Base-by-base conservation (phyloP, 2,329 filamentous ascomycete genomes). In the Raffaelea ambrosiae region DNA sequence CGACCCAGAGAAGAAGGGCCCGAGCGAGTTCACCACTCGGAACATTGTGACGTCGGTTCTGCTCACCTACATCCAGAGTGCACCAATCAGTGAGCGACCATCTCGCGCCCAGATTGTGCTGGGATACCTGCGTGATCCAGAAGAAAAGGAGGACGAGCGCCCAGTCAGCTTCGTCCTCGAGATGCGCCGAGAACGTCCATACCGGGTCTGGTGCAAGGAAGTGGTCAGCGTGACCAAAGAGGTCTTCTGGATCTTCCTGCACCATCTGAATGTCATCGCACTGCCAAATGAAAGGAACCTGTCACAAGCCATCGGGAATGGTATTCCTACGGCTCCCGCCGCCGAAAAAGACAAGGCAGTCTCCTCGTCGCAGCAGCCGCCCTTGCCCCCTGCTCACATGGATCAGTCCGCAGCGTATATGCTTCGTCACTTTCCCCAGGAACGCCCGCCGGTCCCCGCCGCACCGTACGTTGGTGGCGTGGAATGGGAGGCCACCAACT, bases 211-310 rank as follows among this genome's bases (percentile, higher is more conserved):
- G 91, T 88, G 84, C 67, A 93, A 90, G 64, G 93, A 98, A 66
- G 81, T 91, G 18, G 83, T 84, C 51, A 90, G 86, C 58, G 91
- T 97, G 43, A 95, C 90, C 39, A 96, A 96, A 65, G 91, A 98
- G 64, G 91, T 97, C 23, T 98, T 98, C 63, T 98, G 91, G 91
- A 97, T 97, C 62, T 98, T 97, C 69, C 74, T 97, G 47, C 91
- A 97, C 66, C 86, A 95, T 57, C 73, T 95, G 49, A 97, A 97
- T 58, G 83, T 96, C 41, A 77, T 97, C 35, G 76, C 88, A 20
- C 65, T 86, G 31, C 78, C 83, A 29, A 29, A 13, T 7, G 26
- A 29, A 7, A 29, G 13, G 26, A 29, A 29, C 26, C 26, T 29
- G 26, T 29, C 26, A 29, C 26, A 29, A 13, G 26, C 13, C 26